These are phyloP conservation scores for Aureobasidium sp. DNA, from an alignment of 2,329 filamentous ascomycete genomes.

Conservation along the genomic window DNA sequence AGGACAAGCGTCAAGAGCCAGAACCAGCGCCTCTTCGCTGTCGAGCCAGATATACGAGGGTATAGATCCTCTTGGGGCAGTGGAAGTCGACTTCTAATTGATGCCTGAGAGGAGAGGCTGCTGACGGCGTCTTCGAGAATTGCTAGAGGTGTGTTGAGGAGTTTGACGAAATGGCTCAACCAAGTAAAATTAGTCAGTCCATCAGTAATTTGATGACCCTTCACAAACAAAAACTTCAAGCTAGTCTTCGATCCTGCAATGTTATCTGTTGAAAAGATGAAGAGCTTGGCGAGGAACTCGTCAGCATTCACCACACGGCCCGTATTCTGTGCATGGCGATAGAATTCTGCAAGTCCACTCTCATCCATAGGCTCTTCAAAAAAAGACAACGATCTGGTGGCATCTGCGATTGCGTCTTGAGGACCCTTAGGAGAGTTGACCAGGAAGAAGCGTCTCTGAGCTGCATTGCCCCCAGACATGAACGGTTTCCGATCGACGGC, in stretches of 20 bases:
- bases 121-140: slow-evolving; percentile 23
- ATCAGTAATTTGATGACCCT: slow-evolving; percentile 42
- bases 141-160: slow-evolving; percentile 28
- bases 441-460: slow-evolving; percentile 28
- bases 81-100: slow-evolving; percentile 31
- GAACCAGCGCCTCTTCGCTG: slow-evolving; percentile 39
- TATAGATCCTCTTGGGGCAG: slow-evolving; percentile 43
- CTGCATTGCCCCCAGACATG: slow-evolving; percentile 15
- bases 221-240: slow-evolving; percentile 33
- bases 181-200: slow-evolving; percentile 37
- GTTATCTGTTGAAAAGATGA: slow-evolving; percentile 30
- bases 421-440: slow-evolving; percentile 28
- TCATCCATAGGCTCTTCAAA: slow-evolving; percentile 34
- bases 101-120: slow-evolving; percentile 18
- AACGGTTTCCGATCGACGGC: slow-evolving; percentile 26
- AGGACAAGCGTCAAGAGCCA: slow-evolving; percentile 41
- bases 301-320: slow-evolving; percentile 34
- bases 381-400: slow-evolving; percentile 30
- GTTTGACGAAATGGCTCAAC: slow-evolving; percentile 35
- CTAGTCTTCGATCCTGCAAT: slow-evolving; percentile 24
- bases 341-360: slow-evolving; percentile 24
- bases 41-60: slow-evolving; percentile 32
- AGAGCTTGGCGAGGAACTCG: slow-evolving; percentile 32
- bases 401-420: slow-evolving; percentile 28
- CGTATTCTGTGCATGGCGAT: slow-evolving; percentile 37